Percentiles rank a stretch among this genome's conserved stretches.
Evolutionary conservation across 2,329 filamentous ascomycete species (phyloP).

Genomic region (Diplodia sapinea): DNA sequence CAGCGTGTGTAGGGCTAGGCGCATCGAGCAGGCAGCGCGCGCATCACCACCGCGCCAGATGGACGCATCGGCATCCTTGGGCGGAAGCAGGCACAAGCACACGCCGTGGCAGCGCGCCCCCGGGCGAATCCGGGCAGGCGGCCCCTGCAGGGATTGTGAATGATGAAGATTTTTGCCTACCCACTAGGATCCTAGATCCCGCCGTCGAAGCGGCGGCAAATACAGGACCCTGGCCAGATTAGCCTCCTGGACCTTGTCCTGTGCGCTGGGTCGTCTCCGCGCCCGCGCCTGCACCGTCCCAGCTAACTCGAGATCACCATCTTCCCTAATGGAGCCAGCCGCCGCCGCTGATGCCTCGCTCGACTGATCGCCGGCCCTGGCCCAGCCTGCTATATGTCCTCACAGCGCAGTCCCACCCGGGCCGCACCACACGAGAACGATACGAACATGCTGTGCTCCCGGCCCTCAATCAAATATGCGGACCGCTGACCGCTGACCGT

Average conservation of each 20-base stretch:
- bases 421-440: slow-evolving; percentile 23
- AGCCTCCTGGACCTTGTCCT: slow-evolving; percentile 23
- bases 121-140: slow-evolving; percentile 4
- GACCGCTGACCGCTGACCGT: slow-evolving; percentile 28
- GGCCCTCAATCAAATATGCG: slow-evolving; percentile 25
- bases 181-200: slow-evolving; percentile 23
- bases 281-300: slow-evolving; percentile 24
- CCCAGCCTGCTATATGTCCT: not conserved
- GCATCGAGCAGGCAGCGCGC: slow-evolving; percentile 9
- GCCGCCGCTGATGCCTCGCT: slow-evolving; percentile 30
- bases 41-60: not conserved
- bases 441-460: slow-evolving; percentile 28
- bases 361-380: slow-evolving; percentile 19
- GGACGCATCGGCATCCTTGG: not conserved
- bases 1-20: slow-evolving; percentile 8
- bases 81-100: slow-evolving; percentile 24
- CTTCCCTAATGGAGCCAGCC: slow-evolving; percentile 29
- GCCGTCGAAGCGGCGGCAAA: slow-evolving; percentile 27
- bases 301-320: slow-evolving; percentile 28
- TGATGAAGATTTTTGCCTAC: slow-evolving; percentile 28
- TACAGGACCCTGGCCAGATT: slow-evolving; percentile 20
- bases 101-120: slow-evolving; percentile 11
- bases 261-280: slow-evolving; percentile 26
- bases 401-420: slow-evolving; percentile 17
- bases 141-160: slow-evolving; percentile 17